Evolutionary conservation across 805 yeast genomes (phyloP).

Genomic region (Trichomonascus vanleenenianus): DNA sequence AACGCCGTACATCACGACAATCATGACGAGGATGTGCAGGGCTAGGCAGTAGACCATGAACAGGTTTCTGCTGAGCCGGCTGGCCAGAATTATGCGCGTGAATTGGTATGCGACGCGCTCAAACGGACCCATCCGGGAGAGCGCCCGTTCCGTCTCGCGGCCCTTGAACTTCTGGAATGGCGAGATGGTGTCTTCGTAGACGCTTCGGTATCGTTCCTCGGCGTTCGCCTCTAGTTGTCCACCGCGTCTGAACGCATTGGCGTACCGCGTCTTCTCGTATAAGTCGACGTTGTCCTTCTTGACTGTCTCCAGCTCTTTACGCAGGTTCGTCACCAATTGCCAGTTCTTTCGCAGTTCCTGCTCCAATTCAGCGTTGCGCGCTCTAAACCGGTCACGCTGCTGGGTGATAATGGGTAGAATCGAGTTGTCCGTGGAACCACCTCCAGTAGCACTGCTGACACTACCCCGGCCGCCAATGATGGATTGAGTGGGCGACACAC

Average conservation of each 20-base stretch:
- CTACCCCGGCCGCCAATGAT: constrained; percentile 24
- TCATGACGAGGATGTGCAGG: constrained; percentile 65
- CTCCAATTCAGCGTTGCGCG: constrained; percentile 76
- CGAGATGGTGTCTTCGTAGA: constrained; percentile 70
- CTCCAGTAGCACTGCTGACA: constrained; percentile 13
- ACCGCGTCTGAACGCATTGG: constrained; percentile 19
- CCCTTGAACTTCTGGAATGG: constrained; percentile 79
- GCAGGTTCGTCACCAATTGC: constrained; percentile 48
- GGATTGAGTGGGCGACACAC: constrained; percentile 33
- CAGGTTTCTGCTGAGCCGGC: constrained; percentile 60
- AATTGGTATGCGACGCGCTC: constrained; percentile 71
- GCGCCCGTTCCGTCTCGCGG: constrained; percentile 67
- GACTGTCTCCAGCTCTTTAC: constrained; percentile 53
- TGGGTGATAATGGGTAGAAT: constrained; percentile 81
- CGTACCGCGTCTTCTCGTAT: constrained; percentile 53
- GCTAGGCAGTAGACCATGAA: constrained; percentile 69
- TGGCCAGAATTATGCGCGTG: constrained; percentile 69
- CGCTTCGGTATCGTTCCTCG: constrained; percentile 53
- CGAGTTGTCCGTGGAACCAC: constrained; percentile 32
- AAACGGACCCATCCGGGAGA: constrained; percentile 61
- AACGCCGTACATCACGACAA: constrained; percentile 29
- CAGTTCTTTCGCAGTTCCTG: constrained; percentile 61
- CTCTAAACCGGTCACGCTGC: constrained; percentile 88
- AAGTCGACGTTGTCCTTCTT: constrained; percentile 70
- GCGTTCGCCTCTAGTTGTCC: constrained; percentile 19